Base-by-base conservation (phyloP, 164 flowering plant species). In the Tetracentron sinense region DNA sequence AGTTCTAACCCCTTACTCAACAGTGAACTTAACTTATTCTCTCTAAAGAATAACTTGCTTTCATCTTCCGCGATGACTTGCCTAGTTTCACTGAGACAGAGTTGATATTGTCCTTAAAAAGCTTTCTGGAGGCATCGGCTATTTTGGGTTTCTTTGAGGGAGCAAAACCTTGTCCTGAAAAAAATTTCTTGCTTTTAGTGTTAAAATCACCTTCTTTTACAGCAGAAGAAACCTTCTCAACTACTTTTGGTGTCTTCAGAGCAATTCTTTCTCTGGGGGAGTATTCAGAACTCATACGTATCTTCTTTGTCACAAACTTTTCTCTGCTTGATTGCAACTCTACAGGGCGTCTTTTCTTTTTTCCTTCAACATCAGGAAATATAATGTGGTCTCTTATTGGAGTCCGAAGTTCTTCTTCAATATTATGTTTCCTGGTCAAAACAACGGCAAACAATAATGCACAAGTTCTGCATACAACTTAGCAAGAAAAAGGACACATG, bases 351-450 rank as follows among this genome's bases (percentile, higher is more conserved):
- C 35, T 29, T 53, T 50, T 72, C 55, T 65, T 74, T 70, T 69
- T 78, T 22, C 42, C 61, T 20, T 56, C 67, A 38, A 54, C 28
- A 52, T 66, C 73, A 23, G 90, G 84, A 60, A 89, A 86, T 54
- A 26, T 58, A 26, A 86, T 65, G 64, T 86, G 96, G 68, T 86
- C 33, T 70, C 96, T 72, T 17, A 23, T 7, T 19, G 96, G 96
- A 54, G 92, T 85, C 6, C 51, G 61, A 51, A 86, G 65, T 0
- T 67, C 69, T 51, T 51, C 67, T 28, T 75, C 76, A 49, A 89
- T 85, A 60, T 64, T 64, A 73, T 89, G 96, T 42, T 82, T 67
- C 82, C 96, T 89, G 74, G 56, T 42, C 30, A 72, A 66, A 60
- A 64, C 16, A 33, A 42, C 53, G 31, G 46, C 8, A 30, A 27